phyloP scores from a whole-genome alignment of 495 filamentous ascomycete species.

The Penicillium robsamsonii region DNA sequence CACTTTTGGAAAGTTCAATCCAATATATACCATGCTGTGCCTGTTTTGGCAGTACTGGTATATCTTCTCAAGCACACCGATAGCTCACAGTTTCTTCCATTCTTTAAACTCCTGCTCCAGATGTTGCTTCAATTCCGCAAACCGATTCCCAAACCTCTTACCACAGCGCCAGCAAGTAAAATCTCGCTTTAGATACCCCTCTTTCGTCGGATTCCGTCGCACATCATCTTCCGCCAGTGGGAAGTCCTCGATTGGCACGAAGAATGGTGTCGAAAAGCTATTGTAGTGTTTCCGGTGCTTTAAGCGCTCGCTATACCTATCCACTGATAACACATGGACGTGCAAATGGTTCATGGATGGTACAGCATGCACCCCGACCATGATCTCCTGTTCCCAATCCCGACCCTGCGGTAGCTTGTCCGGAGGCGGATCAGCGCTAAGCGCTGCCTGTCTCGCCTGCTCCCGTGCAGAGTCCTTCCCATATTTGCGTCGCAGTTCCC shows the following conservation, averaged over 20 bases:
- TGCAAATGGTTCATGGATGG: conserved; percentile 95
- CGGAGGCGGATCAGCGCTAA: conserved; percentile 43
- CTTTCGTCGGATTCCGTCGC: conserved; percentile 51
- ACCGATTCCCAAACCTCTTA: conserved; percentile 66
- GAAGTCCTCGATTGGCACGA: conserved; percentile 77
- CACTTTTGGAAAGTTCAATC: conserved; percentile 7
- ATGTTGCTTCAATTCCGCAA: conserved; percentile 74
- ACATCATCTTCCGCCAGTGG: conserved; percentile 64
- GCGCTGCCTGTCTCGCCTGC: conserved; percentile 50
- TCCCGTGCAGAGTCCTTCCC: conserved; percentile 64
- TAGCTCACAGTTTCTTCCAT: conserved; percentile 68
- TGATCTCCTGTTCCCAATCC: conserved; percentile 76
- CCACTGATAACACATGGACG: conserved; percentile 78
- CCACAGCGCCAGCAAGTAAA: conserved; percentile 87
- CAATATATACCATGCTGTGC: conserved; percentile 15
- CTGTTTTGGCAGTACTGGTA: conserved; percentile 12
- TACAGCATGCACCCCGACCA: conserved; percentile 75
- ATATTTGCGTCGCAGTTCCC: conserved; percentile 71
- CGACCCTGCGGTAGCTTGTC: conserved; percentile 63
- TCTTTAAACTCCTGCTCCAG: conserved; percentile 73
- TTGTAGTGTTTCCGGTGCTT: conserved; percentile 90
- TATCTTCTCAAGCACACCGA: conserved; percentile 5
- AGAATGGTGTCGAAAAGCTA: conserved; percentile 84
- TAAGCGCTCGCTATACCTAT: conserved; percentile 66
- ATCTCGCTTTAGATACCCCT: conserved; percentile 58